Evolutionary conservation across 352 stramenopile genomes (phyloP), one percentile per base, ranked within the genome.

Genomic region (Plasmopara halstedii): DNA sequence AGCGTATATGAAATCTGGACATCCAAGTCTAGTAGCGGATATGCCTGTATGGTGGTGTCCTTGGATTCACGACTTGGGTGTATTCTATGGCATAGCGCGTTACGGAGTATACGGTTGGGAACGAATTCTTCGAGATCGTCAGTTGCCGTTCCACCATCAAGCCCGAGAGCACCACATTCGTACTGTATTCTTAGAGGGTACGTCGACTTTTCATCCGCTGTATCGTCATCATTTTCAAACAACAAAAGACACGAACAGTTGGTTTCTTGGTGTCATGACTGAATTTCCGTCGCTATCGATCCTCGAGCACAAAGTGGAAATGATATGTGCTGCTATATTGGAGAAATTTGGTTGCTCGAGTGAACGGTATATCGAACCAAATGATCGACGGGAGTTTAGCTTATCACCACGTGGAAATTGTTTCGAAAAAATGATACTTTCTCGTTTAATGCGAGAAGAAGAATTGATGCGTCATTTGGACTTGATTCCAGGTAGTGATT

Each of bases 31-130:
- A 6, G 78, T 90, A 31, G 49, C 64, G 8, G 65, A 82, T 37
- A 91, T 94, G 79, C 83, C 83, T 3, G 74, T 90, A 22, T 94
- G 83, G 83, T 94, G 83, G 83, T 94, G 83, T 52, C 83, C 83
- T 9, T 94, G 83, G 83, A 72, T 92, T 20, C 83, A 94, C 46
- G 83, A 94, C 42, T 47, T 88, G 14, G 76, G 66, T 2, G 33
- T 91, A 8, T 75, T 94, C 15, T 83, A 83, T 37, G 83, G 77
- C 21, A 89, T 94, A 74, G 81, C 82, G 34, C 67, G 64, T 9
- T 73, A 87, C 47, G 83, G 83, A 46, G 56, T 94, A 21, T 81
- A 63, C 20, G 76, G 66, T 6, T 92, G 81, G 81, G 63, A 82
- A 18, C 53, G 45, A n/a, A 80, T 87, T 9, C 48, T 89, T 37